Evolutionary conservation across 202 grass and related monocot species (phyloP).

Genomic region (Eragrostis tef): DNA sequence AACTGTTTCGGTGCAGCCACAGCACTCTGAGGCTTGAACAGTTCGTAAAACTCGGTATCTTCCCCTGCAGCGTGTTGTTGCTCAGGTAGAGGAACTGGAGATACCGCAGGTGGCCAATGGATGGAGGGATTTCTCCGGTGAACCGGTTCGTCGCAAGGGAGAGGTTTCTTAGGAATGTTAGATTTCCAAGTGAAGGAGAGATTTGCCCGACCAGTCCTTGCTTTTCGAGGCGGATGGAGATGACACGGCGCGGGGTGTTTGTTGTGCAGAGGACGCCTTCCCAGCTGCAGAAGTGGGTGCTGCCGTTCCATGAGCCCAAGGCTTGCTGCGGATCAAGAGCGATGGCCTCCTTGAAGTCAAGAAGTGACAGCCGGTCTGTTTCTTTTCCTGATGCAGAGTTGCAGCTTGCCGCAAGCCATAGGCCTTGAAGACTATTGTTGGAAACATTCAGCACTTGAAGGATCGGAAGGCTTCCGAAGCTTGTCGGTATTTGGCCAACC

Average conservation of each 20-base stretch:
- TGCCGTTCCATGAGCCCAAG: slow-evolving; percentile 48
- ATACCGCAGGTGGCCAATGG: slow-evolving; percentile 14
- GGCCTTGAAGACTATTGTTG: slow-evolving; percentile 24
- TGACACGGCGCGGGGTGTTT: slow-evolving; percentile 21
- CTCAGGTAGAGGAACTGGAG: slow-evolving; percentile 3
- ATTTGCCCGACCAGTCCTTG: slow-evolving; percentile 43
- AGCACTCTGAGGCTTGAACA: neutral
- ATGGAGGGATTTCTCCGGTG: neutral
- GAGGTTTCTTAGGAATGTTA: slow-evolving; percentile 4
- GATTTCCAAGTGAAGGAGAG: slow-evolving; percentile 46
- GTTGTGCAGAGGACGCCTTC: slow-evolving; percentile 28
- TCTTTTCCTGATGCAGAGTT: slow-evolving; percentile 4
- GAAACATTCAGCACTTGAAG: slow-evolving; percentile 14
- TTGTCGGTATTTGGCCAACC: slow-evolving; percentile 22
- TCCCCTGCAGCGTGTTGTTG: slow-evolving; percentile 18
- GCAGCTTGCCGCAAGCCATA: neutral
- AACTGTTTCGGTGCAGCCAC: neutral
- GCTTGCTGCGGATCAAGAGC: slow-evolving; percentile 36
- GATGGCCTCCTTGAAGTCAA: slow-evolving; percentile 38
- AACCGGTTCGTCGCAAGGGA: neutral
- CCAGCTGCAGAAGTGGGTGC: slow-evolving; percentile 49
- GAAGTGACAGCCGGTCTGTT: slow-evolving; percentile 43
- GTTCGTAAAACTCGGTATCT: neutral
- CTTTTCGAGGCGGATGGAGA: slow-evolving; percentile 13
- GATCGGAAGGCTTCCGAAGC: slow-evolving; percentile 18